phyloP scores from a whole-genome alignment of 305 asterid genomes.

The Fraxinus baroniana region DNA sequence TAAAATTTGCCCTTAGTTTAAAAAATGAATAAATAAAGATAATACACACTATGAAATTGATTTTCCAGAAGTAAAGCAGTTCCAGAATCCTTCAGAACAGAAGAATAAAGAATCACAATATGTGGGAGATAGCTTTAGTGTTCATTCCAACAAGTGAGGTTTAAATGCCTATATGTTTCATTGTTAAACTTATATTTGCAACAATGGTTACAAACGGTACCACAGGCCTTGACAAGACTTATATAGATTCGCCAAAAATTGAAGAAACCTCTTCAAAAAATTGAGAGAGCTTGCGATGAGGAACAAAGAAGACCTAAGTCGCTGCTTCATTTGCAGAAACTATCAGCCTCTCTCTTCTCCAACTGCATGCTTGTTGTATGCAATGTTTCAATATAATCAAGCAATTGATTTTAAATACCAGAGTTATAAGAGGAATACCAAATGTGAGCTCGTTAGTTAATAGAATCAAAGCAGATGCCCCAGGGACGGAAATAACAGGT shows the following conservation, averaged over 20 bases:
- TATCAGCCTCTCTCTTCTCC: conserved; percentile 82
- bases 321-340: conserved; percentile 64
- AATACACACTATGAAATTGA: background rate
- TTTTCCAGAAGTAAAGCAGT: background rate
- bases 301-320: conserved; percentile 79
- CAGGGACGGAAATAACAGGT: conserved; percentile 75
- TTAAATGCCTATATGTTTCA: background rate
- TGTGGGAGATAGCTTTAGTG: background rate
- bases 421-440: conserved; percentile 42
- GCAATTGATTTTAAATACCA: background rate
- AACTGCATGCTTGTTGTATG: conserved; percentile 49
- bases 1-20: background rate
- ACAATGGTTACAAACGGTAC: background rate
- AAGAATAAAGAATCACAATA: background rate
- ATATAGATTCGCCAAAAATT: conserved; percentile 71
- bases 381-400: conserved; percentile 9
- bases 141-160: background rate
- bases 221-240: conserved; percentile 16
- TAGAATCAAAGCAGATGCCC: conserved; percentile 86
- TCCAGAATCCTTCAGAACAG: background rate
- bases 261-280: conserved; percentile 68
- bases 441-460: conserved; percentile 79
- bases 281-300: conserved; percentile 81
- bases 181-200: conserved; percentile 2
- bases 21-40: conserved; percentile 9